phyloP scores from a whole-genome alignment of 495 filamentous ascomycete species.

The Penicillium canariense region DNA sequence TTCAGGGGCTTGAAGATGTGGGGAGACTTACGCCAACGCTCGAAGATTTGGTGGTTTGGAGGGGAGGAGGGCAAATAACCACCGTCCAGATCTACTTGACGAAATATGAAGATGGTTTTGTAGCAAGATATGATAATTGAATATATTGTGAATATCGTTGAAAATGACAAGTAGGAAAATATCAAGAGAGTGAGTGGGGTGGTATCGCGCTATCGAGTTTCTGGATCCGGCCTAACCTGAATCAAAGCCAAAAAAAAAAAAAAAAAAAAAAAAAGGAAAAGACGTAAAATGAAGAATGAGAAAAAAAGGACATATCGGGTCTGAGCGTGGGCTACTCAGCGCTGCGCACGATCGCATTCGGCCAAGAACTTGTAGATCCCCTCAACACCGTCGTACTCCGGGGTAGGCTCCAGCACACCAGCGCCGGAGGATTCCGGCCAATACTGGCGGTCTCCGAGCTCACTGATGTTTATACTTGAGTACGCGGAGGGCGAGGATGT shows the following conservation, averaged over 20 bases:
- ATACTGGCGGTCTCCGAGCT: constrained; percentile 46
- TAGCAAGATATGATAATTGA: not conserved
- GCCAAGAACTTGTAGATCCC: constrained; percentile 86
- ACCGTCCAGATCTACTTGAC: not conserved
- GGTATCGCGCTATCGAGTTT: constrained; percentile 28
- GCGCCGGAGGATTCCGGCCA: constrained; percentile 37
- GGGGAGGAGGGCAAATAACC: not conserved
- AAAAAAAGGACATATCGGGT: not conserved
- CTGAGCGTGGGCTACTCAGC: constrained; percentile 1
- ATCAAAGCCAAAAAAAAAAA: constrained; percentile 7
- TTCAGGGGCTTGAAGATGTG: not conserved
- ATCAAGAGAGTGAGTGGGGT: constrained; percentile 27
- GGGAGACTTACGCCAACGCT: not conserved
- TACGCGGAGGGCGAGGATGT: constrained; percentile 48
- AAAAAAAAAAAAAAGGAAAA: constrained; percentile 6
- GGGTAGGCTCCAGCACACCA: constrained; percentile 38
- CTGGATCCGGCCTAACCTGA: constrained; percentile 7
- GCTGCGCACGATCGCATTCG: constrained; percentile 68
- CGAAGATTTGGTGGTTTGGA: too few species aligned
- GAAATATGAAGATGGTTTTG: not conserved
- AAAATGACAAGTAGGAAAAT: constrained; percentile 4
- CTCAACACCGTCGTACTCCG: constrained; percentile 75
- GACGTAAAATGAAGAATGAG: not conserved
- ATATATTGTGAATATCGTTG: not conserved
- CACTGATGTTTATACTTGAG: constrained; percentile 53